Evolutionary conservation across 331 rosid genomes (phyloP).

Genomic region (Malus hybrid): DNA sequence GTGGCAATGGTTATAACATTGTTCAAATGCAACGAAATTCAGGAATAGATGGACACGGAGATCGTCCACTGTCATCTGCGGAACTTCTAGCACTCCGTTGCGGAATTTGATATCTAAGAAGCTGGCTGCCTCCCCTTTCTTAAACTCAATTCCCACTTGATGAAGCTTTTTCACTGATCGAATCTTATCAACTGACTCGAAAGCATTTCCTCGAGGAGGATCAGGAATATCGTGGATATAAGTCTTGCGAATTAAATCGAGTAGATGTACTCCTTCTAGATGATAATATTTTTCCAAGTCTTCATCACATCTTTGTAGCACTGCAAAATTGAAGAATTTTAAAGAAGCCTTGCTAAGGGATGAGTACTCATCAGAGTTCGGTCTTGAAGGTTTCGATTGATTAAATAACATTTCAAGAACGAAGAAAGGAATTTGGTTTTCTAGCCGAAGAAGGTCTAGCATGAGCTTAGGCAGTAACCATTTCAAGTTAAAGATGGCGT

Average conservation of each 20-base stretch:
- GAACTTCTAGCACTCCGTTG: background rate
- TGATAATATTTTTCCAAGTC: accelerated
- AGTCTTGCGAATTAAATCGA: background rate
- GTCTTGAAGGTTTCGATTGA: background rate
- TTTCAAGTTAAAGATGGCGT: background rate
- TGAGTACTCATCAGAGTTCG: accelerated
- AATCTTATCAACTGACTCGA: background rate
- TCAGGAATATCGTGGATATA: background rate
- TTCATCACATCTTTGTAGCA: background rate
- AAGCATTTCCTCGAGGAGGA: background rate
- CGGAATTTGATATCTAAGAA: background rate
- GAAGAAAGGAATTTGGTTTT: no score
- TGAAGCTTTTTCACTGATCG: background rate
- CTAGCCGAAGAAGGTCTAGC: no score
- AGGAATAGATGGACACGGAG: background rate
- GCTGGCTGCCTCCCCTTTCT: background rate
- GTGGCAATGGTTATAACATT: background rate
- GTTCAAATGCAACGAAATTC: background rate
- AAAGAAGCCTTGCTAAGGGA: background rate
- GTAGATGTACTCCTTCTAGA: background rate
- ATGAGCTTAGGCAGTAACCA: no score
- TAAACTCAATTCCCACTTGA: background rate
- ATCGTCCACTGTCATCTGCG: background rate
- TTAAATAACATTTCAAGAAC: no score
- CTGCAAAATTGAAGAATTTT: background rate